Percentiles rank a stretch among this genome's conserved stretches.
phyloP scores from a whole-genome alignment of 2,329 filamentous ascomycete species.

The Colletotrichum sp. region DNA sequence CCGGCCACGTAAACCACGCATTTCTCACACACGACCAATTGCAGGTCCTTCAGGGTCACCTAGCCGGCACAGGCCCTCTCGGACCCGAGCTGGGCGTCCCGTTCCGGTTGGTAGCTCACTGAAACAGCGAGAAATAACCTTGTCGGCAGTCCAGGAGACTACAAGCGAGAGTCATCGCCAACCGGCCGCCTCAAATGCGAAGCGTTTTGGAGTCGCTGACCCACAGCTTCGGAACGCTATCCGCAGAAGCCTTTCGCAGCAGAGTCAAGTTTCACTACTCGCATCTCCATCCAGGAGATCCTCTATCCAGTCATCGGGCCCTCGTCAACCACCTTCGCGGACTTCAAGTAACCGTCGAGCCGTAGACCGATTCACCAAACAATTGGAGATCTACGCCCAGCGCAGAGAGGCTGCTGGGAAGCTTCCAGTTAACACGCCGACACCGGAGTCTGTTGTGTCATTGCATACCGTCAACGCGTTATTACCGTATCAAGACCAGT shows the following conservation, averaged over 20 bases:
- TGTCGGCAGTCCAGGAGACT: neutral
- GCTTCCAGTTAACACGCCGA: constrained; percentile 43
- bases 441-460: constrained; percentile 46
- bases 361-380: constrained; percentile 35
- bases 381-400: constrained; percentile 26
- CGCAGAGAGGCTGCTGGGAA: constrained; percentile 42
- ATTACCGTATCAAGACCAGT: constrained; percentile 58
- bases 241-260: constrained; percentile 21
- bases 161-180: neutral
- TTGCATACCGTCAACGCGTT: constrained; percentile 58
- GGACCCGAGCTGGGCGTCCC: neutral
- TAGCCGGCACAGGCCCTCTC: neutral
- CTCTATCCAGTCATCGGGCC: neutral
- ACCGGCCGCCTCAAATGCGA: neutral
- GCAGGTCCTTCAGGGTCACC: constrained; percentile 3
- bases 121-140: neutral
- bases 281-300: constrained; percentile 3
- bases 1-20: neutral
- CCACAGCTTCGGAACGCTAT: constrained; percentile 23
- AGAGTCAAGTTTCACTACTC: constrained; percentile 19
- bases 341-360: constrained; percentile 48
- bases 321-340: constrained; percentile 33
- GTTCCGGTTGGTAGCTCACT: neutral
- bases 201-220: constrained; percentile 18
- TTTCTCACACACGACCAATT: neutral